These are phyloP conservation scores for Phaeosphaeria sp. DNA, from an alignment of 2,329 filamentous ascomycete genomes.

Conservation along the genomic window DNA sequence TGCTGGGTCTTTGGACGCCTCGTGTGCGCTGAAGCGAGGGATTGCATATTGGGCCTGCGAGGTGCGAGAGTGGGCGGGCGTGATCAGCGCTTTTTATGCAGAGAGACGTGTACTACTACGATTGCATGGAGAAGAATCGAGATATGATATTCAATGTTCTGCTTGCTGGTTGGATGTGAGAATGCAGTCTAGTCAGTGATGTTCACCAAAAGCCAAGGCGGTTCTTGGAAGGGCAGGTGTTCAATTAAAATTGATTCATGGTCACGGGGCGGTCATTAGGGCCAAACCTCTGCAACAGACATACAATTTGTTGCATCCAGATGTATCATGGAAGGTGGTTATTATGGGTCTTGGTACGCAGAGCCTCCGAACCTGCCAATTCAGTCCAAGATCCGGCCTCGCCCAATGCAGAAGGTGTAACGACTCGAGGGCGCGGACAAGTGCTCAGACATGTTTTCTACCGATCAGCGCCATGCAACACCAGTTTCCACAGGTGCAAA, in stretches of 20 bases:
- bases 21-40: slow-evolving; percentile 18
- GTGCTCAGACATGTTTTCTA: neutral
- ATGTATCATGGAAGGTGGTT: neutral
- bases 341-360: neutral
- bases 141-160: slow-evolving; percentile 5
- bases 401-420: slow-evolving; percentile 3
- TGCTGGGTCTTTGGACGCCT: neutral
- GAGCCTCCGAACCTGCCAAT: slow-evolving; percentile 5
- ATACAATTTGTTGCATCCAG: neutral
- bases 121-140: slow-evolving; percentile 9
- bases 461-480: neutral
- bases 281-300: neutral
- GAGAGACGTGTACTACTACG: slow-evolving; percentile 19
- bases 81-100: slow-evolving; percentile 1
- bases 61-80: slow-evolving; percentile 13
- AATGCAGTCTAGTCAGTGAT: too few species aligned
- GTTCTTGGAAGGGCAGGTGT: neutral
- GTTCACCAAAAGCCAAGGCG: neutral
- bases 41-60: slow-evolving; percentile 6
- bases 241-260: neutral
- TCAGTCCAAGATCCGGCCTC: neutral
- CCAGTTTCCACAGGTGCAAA: neutral
- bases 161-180: neutral
- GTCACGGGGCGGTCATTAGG: neutral
- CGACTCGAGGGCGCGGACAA: neutral